Evolutionary conservation across 2,329 filamentous ascomycete genomes (phyloP), one percentile per base, ranked within the genome.

Genomic region (Helotiales sp.): DNA sequence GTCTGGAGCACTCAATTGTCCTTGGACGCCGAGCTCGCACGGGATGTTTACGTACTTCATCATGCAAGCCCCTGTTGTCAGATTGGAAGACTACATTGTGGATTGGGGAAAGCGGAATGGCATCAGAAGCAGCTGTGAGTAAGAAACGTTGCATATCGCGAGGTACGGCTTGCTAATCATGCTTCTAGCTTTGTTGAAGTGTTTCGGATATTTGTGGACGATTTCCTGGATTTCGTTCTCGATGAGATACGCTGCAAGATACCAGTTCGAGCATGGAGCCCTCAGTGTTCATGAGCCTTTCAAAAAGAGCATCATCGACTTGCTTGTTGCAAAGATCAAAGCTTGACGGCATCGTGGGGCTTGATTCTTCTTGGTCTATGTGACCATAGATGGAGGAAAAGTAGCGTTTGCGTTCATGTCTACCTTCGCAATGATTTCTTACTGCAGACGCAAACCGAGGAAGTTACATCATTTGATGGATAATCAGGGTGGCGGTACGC

Each of bases 41-140:
- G 60, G 65, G 43, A 67, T 67, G 57, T 64, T 67, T 43, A 50
- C n/a, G 13, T 64, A 64, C 58, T 64, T 61, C 20, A 61, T 61
- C 10, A 58, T 67, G 61, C 61, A 64, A 45, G 61, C 61, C 8
- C 61, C 61, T 24, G 47, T 60, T 24, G 49, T 63, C 28, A 34
- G 60, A n/a, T 13, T 47, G 30, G 65, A 63, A 43, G 61, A 67
- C 54, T 52, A 24, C 6, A 47, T 67, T 26, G 24, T 64, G 8
- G 57, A 62, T 6, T 64, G 55, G 65, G 62, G 58, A 3, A 45
- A 26, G 32, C 11, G 15, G 17, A 54, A 32, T 11, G 58, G 62
- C 17, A 58, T 64, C 10, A 47, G 26, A 17, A 30, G 37, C 6
- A 58, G 57, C 52, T 34, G 49, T 55, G 47, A 37, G 61, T 50